Percentiles rank a stretch among this genome's conserved stretches.
Conservation (phyloP, 768 basidiomycete genomes). For the Agrocybe pediades region DNA sequence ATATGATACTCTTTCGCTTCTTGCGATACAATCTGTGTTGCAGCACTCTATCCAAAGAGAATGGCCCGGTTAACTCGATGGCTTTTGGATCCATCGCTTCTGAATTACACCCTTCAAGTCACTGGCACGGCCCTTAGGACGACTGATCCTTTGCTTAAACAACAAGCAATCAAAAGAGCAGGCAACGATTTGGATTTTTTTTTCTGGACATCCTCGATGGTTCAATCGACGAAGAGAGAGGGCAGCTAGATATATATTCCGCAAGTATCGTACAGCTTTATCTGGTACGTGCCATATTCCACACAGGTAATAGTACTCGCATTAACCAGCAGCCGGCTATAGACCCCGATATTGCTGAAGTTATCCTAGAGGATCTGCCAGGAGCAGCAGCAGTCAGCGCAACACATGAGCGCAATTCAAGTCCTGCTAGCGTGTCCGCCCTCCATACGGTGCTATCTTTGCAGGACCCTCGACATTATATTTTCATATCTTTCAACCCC, state of each 20-base stretch:
- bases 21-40: no score
- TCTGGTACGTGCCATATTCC: slow-evolving; percentile 17
- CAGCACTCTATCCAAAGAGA: no score
- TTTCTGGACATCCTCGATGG: slow-evolving; percentile 4
- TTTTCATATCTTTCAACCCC: slow-evolving; percentile 5
- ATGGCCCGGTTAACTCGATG: not conserved
- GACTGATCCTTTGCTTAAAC: not conserved
- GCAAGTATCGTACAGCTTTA: slow-evolving; percentile 2
- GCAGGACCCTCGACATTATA: slow-evolving; percentile 8
- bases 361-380: not conserved
- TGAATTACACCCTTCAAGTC: slow-evolving; percentile 4
- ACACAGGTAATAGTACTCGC: not conserved
- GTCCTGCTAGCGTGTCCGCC: slow-evolving; percentile 1
- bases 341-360: slow-evolving; percentile 13
- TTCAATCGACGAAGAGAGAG: slow-evolving; percentile 3
- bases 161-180: slow-evolving; percentile 5
- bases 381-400: not conserved
- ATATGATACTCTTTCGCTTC: no score
- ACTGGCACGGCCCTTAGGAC: not conserved
- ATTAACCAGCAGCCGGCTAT: not conserved
- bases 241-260: not conserved
- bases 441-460: slow-evolving; percentile 8
- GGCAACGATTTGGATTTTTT: slow-evolving; percentile 5
- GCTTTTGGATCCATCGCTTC: slow-evolving; percentile 1
- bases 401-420: not conserved